These are phyloP conservation scores for Aurinia saxatilis DNA, from an alignment of 345 rosid genomes.

Conservation along the genomic window DNA sequence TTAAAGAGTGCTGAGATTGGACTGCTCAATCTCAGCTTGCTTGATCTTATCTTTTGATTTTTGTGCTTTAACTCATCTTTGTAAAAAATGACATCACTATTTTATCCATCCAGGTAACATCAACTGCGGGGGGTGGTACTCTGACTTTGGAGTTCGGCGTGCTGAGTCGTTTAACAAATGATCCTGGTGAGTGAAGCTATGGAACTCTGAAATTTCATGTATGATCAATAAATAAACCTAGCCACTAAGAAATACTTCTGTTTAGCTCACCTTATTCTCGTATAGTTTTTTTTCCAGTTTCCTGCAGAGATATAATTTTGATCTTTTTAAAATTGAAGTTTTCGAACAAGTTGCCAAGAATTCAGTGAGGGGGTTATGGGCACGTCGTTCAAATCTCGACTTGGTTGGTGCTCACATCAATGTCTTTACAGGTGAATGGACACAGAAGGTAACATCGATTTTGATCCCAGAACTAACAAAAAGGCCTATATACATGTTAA, in stretches of 20 bases:
- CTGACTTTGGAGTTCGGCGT: conserved; percentile 93
- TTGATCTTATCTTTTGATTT: not conserved
- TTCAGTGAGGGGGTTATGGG: conserved; percentile 91
- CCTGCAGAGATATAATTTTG: not conserved
- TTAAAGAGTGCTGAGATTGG: not conserved
- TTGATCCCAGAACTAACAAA: too few relatives aligned
- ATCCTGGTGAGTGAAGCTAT: conserved; percentile 62
- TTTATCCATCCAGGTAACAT: conserved; percentile 66
- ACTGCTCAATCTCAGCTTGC: not conserved
- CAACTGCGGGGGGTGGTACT: conserved; percentile 99
- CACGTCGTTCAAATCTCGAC: conserved; percentile 85
- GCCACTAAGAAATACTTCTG: not conserved
- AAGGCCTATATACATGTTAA: too few relatives aligned
- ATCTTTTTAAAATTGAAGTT: conserved; percentile 37
- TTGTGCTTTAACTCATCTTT: not conserved
- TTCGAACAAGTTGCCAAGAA: conserved; percentile 96
- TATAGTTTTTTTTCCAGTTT: not conserved
- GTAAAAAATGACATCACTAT: conserved; percentile 13
- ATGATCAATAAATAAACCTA: too few relatives aligned
- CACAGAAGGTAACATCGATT: conserved; percentile 68
- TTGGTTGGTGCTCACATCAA: conserved; percentile 98
- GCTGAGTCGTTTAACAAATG: conserved; percentile 87
- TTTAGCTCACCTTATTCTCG: not conserved
- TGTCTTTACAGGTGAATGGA: conserved; percentile 99
- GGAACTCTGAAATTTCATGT: not conserved